Evolutionary conservation across 352 stramenopile species (phyloP), one percentile per base, ranked within the genome.

Genomic region (Pythium brachiatum): DNA sequence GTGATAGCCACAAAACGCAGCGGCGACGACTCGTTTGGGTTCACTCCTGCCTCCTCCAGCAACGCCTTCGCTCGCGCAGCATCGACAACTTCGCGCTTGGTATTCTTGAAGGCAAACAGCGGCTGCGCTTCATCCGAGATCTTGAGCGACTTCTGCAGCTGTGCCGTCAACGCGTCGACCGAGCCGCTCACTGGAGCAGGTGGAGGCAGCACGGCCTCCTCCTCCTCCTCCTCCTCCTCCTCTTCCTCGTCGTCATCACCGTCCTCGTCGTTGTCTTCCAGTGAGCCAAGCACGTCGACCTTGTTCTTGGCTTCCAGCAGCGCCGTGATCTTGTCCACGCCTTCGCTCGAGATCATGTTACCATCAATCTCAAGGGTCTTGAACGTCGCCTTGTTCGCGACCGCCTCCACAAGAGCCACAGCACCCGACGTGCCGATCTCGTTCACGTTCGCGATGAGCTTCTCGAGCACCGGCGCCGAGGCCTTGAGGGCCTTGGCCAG

Each of bases 351-450:
- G 48, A 95, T 90, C 69, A 88, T 79, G 69, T 94, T 95, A 29
- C 85, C 87, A 26, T 95, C 85, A 18, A 95, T 78, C 54, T 90
- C 72, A 15, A 95, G 61, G n/a, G 69, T 70, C 43, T 61, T 66
- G 39, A 95, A 75, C 18, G 51, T 15, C 21, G 71, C 27, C 72
- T 95, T 95, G 26, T 71, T 64, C 0, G 67, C 77, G 23, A 90
- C 66, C 26, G 80, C 77, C 36, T 80, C 73, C 1, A 88, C 82
- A 0, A 98, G 74, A 27, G 89, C 89, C 31, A 90, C 44, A 3
- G 88, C 91, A n/a, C 93, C 93, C n/a, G 76, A 89, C 18, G 87
- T 87, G 18, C 86, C 81, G 58, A 97, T 92, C 72, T 97, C 85
- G 64, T 95, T 97, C 32, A 86, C 78, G 57, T 94, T 97, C 51